Evolutionary conservation across 352 stramenopile species (phyloP), one percentile per base, ranked within the genome.

Genomic region (Phytophthora pini): DNA sequence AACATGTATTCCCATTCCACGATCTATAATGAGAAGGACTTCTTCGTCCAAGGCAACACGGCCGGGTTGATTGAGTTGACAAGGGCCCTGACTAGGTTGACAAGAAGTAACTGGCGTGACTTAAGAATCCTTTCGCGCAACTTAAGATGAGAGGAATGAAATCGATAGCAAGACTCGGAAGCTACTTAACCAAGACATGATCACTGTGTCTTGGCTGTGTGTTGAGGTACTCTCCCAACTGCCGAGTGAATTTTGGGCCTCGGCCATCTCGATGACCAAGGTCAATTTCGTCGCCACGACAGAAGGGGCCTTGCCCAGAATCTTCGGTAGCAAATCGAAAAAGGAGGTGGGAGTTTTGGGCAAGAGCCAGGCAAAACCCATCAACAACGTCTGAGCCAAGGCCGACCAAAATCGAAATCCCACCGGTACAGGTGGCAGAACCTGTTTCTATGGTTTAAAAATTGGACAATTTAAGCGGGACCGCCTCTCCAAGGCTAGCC

Each of bases 161-260:
- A 56, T 67, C 15, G 61, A 56, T 22, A 12, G 59, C 11, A 67
- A 67, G 34, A 67, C 50, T 20, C 27, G 12, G 4, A 46, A 43
- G 12, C 15, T 57, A 10, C n/a, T 56, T 9, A 47, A 27, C 1
- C 24, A 56, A n/a, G 56, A 65, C 8, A 56, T 63, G 32, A 45
- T 56, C 1, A 54, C 58, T 1, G 45, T 62, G 7, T 22, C 51
- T 5, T 68, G 27, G 20, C 22, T 69, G 2, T 69, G 52, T 10
- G 27, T 58, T 26, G 51, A 68, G 12, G 44, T 52, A 0, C 44
- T 68, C 2, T 50, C 29, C 4, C 44, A 56, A 15, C 32, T 57
- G 5, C 51, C 44, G 10, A 61, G 50, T 31, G 43, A 68, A 26
- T 68, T 68, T 24, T 61, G 51, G 60, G 51, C 34, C 0, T 55